Evolutionary conservation across 2,329 filamentous ascomycete genomes (phyloP), one percentile per base, ranked within the genome.

Genomic region (Sclerotiophoma versabilis): DNA sequence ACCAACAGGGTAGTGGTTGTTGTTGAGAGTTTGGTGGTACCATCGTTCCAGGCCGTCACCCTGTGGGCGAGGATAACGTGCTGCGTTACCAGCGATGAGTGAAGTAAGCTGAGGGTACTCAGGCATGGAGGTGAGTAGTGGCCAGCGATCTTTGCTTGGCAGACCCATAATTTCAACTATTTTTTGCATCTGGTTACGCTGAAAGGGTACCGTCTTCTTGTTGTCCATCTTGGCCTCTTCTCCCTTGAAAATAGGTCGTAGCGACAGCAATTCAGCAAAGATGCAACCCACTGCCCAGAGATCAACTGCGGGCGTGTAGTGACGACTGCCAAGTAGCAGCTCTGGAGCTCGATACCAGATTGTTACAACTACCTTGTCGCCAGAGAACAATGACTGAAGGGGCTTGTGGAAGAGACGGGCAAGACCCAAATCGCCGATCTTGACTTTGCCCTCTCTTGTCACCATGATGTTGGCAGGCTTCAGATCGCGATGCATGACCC

Each of bases 401-500:
- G 95, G 95, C 71, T 98, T 97, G 78, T 95, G 89, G 76, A 98
- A 98, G 2, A 97, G 82, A 15, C 95, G 87, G 7, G 95, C 95
- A 1, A 99, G 84, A 2, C 95, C 95, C 33, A 99, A 79, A 75
- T 99, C 95, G 33, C 95, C 95, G 61, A 99, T 96, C 72, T 95
- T 95, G 64, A 99, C 92, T 60, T 92, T 90, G 10, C 95, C 95
- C 5, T 81, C 79, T 6, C 91, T 95, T 1, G 93, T 98, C 41
- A 99, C 93, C 88, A 99, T 96, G 77, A 99, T 99, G 74, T 99
- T 99, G 64, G 95, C 95, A 3, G 95, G 95, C 73, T 99, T 99
- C 45, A 99, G 82, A 76, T 99, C 95, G 38, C 95, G 91, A 75
- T 99, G 95, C 55, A 99, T 84, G 30, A 99, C 92, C 95, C 95